Evolutionary conservation across 805 yeast species (phyloP).

Genomic region (Kluyveromyces wickerhamii): DNA sequence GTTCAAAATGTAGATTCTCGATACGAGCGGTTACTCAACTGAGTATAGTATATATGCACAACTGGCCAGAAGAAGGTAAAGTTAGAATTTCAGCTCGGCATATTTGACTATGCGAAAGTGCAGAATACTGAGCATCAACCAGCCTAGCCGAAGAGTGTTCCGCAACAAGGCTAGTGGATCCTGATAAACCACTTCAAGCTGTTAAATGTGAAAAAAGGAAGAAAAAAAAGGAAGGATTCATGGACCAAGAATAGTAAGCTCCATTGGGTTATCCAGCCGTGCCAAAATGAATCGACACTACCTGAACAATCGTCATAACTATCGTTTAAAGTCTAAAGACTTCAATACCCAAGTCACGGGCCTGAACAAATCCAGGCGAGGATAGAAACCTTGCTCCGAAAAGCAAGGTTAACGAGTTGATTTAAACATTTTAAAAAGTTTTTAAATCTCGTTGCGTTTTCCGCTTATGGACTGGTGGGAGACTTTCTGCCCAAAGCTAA

Average conservation of each 20-base stretch:
- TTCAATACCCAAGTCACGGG: slow-evolving; percentile 53
- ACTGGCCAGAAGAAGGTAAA: background rate
- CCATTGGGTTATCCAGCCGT: slow-evolving; percentile 59
- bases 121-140: slow-evolving; percentile 3
- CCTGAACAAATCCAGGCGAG: slow-evolving; percentile 8
- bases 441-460: slow-evolving; percentile 44
- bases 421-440: slow-evolving; percentile 30
- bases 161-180: too few relatives aligned
- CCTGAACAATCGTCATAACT: slow-evolving; percentile 60
- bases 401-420: slow-evolving; percentile 29
- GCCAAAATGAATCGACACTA: slow-evolving; percentile 15
- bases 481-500: slow-evolving; percentile 78
- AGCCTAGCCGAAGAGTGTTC: too few relatives aligned
- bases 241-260: slow-evolving; percentile 67
- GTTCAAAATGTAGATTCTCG: too few relatives aligned
- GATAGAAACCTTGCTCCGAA: slow-evolving; percentile 12
- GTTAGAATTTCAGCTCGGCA: slow-evolving; percentile 41
- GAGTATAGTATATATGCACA: background rate
- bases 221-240: slow-evolving; percentile 38
- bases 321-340: slow-evolving; percentile 51
- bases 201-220: slow-evolving; percentile 16
- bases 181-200: slow-evolving; percentile 23
- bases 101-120: slow-evolving; percentile 55
- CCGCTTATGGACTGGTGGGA: slow-evolving; percentile 67
- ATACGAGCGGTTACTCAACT: slow-evolving; percentile 3